A percentile compares a stretch with the other conserved stretches of the same genome.
Conservation (phyloP, 1,284 basidiomycete genomes). For the Apiotrichum domesticum region DNA sequence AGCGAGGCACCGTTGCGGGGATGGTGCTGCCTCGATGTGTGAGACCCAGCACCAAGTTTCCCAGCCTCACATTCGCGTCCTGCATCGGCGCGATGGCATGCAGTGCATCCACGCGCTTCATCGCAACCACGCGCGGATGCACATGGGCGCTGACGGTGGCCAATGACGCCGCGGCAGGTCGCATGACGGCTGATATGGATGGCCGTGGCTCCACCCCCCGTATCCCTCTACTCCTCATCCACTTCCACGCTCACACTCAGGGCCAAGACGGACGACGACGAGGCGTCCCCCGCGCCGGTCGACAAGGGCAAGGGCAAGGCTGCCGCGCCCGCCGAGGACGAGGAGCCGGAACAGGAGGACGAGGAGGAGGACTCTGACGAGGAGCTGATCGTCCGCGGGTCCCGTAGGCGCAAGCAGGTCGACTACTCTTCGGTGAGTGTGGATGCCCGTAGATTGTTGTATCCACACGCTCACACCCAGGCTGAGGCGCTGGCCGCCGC, state of each 20-base stretch:
- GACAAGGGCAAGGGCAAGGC: slow-evolving; percentile 35
- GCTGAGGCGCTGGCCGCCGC: slow-evolving; percentile 32
- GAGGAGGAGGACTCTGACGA: slow-evolving; percentile 28
- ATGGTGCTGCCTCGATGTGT: no score
- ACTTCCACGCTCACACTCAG: slow-evolving; percentile 6
- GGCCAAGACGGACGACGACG: slow-evolving; percentile 21
- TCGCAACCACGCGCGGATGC: neutral
- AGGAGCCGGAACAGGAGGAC: slow-evolving; percentile 18
- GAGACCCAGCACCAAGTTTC: no score
- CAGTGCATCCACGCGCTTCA: no score
- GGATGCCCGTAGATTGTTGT: no score
- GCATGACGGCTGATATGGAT: neutral
- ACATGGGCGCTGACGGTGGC: neutral
- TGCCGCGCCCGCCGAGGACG: slow-evolving; percentile 21
- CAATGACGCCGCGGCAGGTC: neutral
- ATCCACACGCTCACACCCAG: slow-evolving; percentile 16
- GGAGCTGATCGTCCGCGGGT: slow-evolving; percentile 25
- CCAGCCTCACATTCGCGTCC: no score
- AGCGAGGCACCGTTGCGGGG: no score
- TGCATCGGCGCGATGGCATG: no score
- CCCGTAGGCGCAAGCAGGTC: slow-evolving; percentile 27
- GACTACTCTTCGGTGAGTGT: slow-evolving; percentile 34
- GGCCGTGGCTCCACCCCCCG: no score
- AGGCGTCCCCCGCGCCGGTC: slow-evolving; percentile 9
- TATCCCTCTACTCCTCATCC: neutral